phyloP scores from a whole-genome alignment of 2,329 filamentous ascomycete genomes.

The Alternaria sp. region DNA sequence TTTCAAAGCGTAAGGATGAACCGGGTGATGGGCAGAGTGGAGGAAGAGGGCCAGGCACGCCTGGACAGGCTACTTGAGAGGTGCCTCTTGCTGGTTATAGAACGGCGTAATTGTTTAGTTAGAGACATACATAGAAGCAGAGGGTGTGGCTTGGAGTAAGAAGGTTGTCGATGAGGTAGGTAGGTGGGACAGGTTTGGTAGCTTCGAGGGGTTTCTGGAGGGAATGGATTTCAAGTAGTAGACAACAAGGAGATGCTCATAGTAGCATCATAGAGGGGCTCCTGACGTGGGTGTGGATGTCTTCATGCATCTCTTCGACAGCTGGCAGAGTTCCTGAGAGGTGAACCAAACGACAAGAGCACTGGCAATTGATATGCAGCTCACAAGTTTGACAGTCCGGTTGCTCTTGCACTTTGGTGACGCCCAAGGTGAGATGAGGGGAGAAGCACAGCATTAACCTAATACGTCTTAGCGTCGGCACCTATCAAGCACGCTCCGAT shows the following conservation, averaged over 20 bases:
- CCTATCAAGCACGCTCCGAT: background rate
- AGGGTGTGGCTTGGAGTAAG: constrained; percentile 17
- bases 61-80: background rate
- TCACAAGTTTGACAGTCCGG: background rate
- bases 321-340: background rate
- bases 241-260: background rate
- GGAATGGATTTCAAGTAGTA: background rate
- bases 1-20: background rate
- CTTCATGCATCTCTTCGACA: background rate
- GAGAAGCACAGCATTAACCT: background rate
- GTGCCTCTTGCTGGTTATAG: background rate
- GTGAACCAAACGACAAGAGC: background rate
- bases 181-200: background rate
- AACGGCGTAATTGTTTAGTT: background rate
- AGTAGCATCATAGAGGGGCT: background rate
- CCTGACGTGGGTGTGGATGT: background rate
- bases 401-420: background rate
- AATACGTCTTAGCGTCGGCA: background rate
- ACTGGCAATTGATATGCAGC: background rate
- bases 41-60: background rate
- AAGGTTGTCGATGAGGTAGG: background rate
- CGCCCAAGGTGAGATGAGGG: background rate
- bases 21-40: background rate
- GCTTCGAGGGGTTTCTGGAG: background rate
- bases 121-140: background rate